phyloP scores from a whole-genome alignment of 2,329 filamentous ascomycete species.

The Colletotrichum tanaceti region DNA sequence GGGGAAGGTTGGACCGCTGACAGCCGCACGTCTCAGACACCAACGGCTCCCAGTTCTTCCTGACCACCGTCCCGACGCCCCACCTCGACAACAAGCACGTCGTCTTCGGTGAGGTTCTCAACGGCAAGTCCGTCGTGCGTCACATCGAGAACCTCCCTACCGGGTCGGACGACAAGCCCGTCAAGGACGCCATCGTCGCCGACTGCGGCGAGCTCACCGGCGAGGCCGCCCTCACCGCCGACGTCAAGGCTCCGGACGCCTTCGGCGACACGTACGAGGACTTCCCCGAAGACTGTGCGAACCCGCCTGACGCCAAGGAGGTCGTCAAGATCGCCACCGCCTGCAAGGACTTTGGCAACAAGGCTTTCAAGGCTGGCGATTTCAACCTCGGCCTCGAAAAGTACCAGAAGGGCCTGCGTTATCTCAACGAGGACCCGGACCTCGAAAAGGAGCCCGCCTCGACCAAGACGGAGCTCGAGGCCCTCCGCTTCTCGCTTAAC shows the following conservation, averaged over 20 bases:
- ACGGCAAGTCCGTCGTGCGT: constrained; percentile 90
- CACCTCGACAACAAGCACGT: constrained; percentile 98
- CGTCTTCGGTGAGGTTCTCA: constrained; percentile 94
- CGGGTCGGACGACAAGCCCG: constrained; percentile 80
- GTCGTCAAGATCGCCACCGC: constrained; percentile 83
- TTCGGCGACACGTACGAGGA: constrained; percentile 95
- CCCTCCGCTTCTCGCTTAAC: constrained; percentile 86
- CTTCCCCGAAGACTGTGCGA: constrained; percentile 85
- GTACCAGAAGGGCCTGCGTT: constrained; percentile 93
- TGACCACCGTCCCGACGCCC: constrained; percentile 94
- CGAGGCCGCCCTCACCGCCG: constrained; percentile 73
- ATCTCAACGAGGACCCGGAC: constrained; percentile 86
- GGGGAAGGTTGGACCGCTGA: constrained; percentile 8
- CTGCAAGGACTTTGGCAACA: constrained; percentile 92
- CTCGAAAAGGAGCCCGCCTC: constrained; percentile 77
- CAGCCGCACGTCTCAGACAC: constrained; percentile 67
- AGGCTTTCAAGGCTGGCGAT: constrained; percentile 86
- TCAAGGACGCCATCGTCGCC: constrained; percentile 76
- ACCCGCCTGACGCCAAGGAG: constrained; percentile 72
- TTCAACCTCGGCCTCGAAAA: constrained; percentile 80
- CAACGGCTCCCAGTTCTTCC: constrained; percentile 98
- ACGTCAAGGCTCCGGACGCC: constrained; percentile 77
- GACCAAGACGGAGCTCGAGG: constrained; percentile 70
- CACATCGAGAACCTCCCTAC: constrained; percentile 88
- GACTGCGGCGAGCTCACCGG: constrained; percentile 89